phyloP scores from a whole-genome alignment of 208 protist species.

The Leishmania guyanensis region DNA sequence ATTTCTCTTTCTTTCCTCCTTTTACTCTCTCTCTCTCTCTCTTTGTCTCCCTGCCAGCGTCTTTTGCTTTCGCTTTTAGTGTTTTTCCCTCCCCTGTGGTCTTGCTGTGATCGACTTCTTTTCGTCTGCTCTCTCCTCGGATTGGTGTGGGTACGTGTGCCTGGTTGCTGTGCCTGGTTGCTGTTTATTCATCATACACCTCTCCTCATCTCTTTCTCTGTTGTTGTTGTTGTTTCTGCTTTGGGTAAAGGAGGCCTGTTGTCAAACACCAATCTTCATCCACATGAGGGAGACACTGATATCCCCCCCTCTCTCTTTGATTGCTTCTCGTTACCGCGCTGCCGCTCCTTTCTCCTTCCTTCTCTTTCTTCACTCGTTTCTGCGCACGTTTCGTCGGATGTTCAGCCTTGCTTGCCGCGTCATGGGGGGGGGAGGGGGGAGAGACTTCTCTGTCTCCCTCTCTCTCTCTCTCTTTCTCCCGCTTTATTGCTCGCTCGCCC shows the following conservation, averaged over 20 bases:
- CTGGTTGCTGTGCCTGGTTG: not conserved
- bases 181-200: not conserved
- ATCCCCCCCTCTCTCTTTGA: not conserved
- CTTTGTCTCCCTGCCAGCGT: not conserved
- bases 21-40: slow-evolving; percentile 5
- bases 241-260: not conserved
- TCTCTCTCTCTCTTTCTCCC: not conserved
- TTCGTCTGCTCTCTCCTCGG: not conserved
- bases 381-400: not conserved
- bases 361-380: not conserved
- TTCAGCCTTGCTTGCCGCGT: not conserved
- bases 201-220: slow-evolving; percentile 6
- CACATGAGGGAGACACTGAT: too few species aligned
- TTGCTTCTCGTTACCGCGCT: not conserved
- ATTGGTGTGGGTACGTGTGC: not conserved
- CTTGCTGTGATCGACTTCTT: not conserved
- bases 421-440: not conserved
- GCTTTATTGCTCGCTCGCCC: not conserved
- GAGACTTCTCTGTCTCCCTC: not conserved
- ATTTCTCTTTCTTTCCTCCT: not conserved
- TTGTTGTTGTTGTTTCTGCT: not conserved
- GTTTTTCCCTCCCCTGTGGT: slow-evolving; percentile 1
- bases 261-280: not conserved
- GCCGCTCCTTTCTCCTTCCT: not conserved
- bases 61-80: not conserved